phyloP scores from a whole-genome alignment of 1,284 basidiomycete genomes.

The Tilletia caries region DNA sequence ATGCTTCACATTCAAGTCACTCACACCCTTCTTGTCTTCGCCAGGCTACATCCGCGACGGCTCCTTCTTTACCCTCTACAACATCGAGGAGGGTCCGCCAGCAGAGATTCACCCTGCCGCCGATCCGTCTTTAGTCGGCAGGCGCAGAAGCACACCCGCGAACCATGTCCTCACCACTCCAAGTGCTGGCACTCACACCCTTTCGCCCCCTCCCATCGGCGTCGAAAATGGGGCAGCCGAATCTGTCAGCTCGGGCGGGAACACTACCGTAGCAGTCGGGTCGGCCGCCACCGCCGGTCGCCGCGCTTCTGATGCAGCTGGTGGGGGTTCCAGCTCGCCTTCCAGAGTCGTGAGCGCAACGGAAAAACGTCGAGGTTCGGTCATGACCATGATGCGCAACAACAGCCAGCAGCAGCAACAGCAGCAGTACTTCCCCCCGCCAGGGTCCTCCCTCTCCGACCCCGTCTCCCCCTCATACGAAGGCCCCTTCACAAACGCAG shows the following conservation, averaged over 20 bases:
- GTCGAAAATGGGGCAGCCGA: background rate
- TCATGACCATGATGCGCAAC: background rate
- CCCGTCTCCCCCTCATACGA: background rate
- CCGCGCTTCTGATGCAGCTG: background rate
- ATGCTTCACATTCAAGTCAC: background rate
- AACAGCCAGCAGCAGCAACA: background rate
- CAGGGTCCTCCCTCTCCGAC: slow-evolving; percentile 3
- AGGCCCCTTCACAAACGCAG: no score
- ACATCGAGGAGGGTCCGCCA: slow-evolving; percentile 33
- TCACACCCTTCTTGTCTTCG: slow-evolving; percentile 23
- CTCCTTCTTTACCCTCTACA: slow-evolving; percentile 36
- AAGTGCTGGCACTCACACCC: background rate
- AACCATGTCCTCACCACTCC: background rate
- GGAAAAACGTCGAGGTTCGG: background rate
- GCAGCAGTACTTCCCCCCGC: background rate
- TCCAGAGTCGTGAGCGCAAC: no score
- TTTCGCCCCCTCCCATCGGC: background rate
- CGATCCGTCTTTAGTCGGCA: background rate
- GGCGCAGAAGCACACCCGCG: background rate
- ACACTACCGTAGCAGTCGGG: background rate
- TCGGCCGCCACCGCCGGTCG: no score
- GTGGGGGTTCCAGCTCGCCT: background rate
- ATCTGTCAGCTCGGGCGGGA: background rate
- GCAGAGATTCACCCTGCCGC: background rate
- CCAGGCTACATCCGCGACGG: slow-evolving; percentile 40